Evolutionary conservation across 257 asterid species (phyloP), one percentile per base, ranked within the genome.

Genomic region (Phtheirospermum japonicum): DNA sequence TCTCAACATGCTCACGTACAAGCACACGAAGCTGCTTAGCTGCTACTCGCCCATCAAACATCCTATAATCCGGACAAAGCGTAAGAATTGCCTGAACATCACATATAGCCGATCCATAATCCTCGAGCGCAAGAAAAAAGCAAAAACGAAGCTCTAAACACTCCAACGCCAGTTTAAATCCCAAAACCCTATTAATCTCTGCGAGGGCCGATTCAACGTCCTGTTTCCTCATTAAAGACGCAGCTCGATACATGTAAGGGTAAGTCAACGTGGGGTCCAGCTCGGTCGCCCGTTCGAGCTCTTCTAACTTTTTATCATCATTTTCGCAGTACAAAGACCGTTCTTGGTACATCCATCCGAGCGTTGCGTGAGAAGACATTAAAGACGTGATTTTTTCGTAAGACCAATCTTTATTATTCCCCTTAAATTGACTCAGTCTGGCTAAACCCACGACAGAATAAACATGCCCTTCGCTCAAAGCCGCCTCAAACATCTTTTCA

Each of bases 301-400:
- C 99, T 60, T 67, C 87, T 71, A 60, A 62, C 68, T 61, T 73
- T 61, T 60, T 61, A 28, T 85, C 86, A 16, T 72, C 95, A 43
- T 85, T 20, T 6, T 48, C 92, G 67, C 94, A 73, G 74, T 87
- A 85, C 45, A 93, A 80, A 0, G 99, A 89, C 68, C 99, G 78
- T 75, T 93, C 99, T 76, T 89, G 99, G 71, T 85, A 76, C 99
- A 93, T 93, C 99, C 99, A 93, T 52, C 99, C 99, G 30, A 84
- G 96, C 5, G 94, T 78, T 33, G 78, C 76, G 49, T 40, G 37
- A 16, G 94, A 83, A 46, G 96, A 83, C 6, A 20, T 50, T 18
- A 50, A 8, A 20, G 87, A 79, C 64, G 80, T 79, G 20, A 93
- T 79, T 76, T 82, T 89, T 61, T 85, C 93, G 20, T 72, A 75